Evolutionary conservation across 371 early-diverging fungal species (phyloP), one percentile per base, ranked within the genome.

Genomic region (Apophysomyces ossiformis): DNA sequence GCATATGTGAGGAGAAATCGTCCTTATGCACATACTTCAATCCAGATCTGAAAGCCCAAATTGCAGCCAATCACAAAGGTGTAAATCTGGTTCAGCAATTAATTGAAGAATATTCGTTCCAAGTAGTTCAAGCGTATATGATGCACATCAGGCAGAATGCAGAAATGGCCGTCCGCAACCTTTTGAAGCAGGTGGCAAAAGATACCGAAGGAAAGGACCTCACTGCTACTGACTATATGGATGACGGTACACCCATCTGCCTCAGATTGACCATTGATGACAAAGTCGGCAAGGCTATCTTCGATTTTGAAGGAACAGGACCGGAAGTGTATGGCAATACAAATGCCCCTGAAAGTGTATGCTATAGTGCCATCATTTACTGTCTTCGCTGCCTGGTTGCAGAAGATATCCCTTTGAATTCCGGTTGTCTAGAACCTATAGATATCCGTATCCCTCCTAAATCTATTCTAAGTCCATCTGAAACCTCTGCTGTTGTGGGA

Each of bases 41-140:
- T 13, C n/a, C 62, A 77, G 99, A 98, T 71, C 74, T 98, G 65
- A 95, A 96, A 79, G 96, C 95, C 0, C 95, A 95, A 64, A 93
- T 97, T 57, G 98, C 99, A 6, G 98, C 99, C 35, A 99, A 99
- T 74, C 93, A 96, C 68, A 88, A 93, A 58, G 99, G 99, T 6
- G 96, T 97, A 50, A 71, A 68, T 2, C 89, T 99, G 15, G 90
- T 97, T 16, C 85, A 88, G 65, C 79, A 83, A 7, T 77, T 99
- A 60, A 95, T 96, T 65, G 69, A 75, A 7, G 96, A 96, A 71
- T 96, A 93, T 65, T 89, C 92, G 0, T 72, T 96, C 44, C 84
- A 89, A n/a, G 90, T 91, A 0, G 96, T 97, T 0, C 96, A 96
- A 63, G 92, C 94, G 3, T 99, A 97, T 72, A 97, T 99, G 99